Evolutionary conservation across 306 rosid genomes (phyloP), one percentile per base, ranked within the genome.

Genomic region (Malus asiatica): DNA sequence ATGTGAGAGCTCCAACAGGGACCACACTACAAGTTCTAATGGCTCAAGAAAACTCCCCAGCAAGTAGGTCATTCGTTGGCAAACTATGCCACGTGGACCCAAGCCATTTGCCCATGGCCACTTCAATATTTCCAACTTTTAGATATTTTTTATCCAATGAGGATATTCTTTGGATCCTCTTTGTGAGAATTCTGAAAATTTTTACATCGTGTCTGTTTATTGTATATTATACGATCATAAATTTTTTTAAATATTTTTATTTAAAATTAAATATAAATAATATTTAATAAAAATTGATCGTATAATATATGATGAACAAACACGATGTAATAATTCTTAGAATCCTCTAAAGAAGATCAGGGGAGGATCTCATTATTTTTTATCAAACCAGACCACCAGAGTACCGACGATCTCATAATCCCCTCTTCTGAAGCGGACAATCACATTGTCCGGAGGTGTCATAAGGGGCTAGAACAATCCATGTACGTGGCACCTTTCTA

Each of bases 151-250:
- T 25, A 3, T 48, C 55, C 5, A 48, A 14, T 18, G 0, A 48
- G 55, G 18, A 14, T 1, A 35, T 0, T 35, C 8, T 35, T 35
- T 33, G 8, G 8, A 35, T 35, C 2, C 8, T 35, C 8, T 35
- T 1, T 1, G 0, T 6, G 8, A 35, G 8, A 35, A 35, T 35
- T 0, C 2, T 35, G 8, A 35, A 6, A 35, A 35, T 35, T 1
- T 2, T 35, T 1, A 35, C 0, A 33, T 33, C 0, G 38, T 33
- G 7, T 33, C 1, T 0, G 7, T 33, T 33, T 5, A 33, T 33
- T 7, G 0, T 33, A 33, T 0, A 33, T 5, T 0, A 0, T 6
- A 0, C 2, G 2, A 0, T 35, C 0, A 35, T 0, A 6, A 35
- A 35, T 35, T 0, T 6, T 6, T 35, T 35, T 35, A 35, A 35